phyloP scores from a whole-genome alignment of 257 asterid genomes.

The Przewalskia tangutica region DNA sequence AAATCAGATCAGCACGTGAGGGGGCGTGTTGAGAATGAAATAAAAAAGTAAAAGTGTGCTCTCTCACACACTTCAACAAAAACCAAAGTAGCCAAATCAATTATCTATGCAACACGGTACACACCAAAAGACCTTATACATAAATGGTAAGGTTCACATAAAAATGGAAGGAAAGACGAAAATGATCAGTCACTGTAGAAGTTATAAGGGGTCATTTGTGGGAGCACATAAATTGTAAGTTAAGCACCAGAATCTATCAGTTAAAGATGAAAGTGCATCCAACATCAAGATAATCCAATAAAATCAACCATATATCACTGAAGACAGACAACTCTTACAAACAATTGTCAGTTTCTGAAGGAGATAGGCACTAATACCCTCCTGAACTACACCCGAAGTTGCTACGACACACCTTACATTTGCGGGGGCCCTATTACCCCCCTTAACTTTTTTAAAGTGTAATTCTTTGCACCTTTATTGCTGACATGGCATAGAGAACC shows the following conservation, averaged over 20 bases:
- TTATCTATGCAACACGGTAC: not conserved
- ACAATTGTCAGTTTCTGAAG: not conserved
- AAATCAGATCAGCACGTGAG: too few species aligned
- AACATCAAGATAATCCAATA: not conserved
- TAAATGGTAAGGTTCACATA: not conserved
- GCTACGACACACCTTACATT: too few species aligned
- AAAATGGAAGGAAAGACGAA: not conserved
- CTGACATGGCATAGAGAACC: too few species aligned
- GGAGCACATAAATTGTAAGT: not conserved
- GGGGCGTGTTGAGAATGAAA: too few species aligned
- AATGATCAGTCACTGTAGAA: not conserved
- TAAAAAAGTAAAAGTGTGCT: too few species aligned
- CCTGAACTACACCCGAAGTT: too few species aligned
- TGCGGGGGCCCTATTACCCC: too few species aligned
- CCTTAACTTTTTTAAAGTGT: too few species aligned
- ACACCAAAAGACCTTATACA: not conserved
- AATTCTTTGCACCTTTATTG: too few species aligned
- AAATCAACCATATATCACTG: not conserved
- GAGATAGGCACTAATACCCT: too few species aligned
- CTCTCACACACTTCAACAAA: too few species aligned
- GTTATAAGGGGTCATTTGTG: not conserved
- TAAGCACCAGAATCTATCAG: not conserved
- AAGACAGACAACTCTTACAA: not conserved
- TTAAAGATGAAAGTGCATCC: not conserved
- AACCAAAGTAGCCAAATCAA: not conserved